phyloP scores from a whole-genome alignment of 2,329 filamentous ascomycete genomes.

The Exophiala dermatitidis region DNA sequence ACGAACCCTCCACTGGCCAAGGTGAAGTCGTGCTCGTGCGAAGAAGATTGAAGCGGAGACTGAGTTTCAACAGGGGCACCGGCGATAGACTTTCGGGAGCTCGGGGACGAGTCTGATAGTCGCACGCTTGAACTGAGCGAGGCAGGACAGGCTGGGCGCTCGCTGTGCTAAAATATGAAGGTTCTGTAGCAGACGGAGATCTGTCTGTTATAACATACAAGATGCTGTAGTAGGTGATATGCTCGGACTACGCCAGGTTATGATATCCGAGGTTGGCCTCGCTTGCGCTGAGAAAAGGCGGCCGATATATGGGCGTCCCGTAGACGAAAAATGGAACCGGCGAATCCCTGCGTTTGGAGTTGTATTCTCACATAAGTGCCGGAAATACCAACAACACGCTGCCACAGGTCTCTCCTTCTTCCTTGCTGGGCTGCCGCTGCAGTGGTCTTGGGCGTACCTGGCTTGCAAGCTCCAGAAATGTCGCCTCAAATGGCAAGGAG shows the following conservation, averaged over 20 bases:
- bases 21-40: background rate
- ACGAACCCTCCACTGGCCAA: background rate
- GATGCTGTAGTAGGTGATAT: background rate
- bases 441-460: background rate
- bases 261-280: background rate
- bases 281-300: background rate
- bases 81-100: constrained; percentile 6
- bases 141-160: background rate
- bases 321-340: background rate
- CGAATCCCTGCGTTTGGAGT: background rate
- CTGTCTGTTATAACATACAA: background rate
- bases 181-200: background rate
- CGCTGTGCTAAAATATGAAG: background rate
- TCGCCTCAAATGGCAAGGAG: background rate
- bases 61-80: background rate
- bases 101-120: constrained; percentile 3
- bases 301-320: background rate
- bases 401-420: background rate
- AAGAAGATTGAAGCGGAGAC: constrained; percentile 2
- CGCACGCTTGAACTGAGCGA: background rate
- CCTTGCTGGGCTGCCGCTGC: too few species aligned
- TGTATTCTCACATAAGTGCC: background rate
- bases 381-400: background rate
- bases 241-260: background rate
- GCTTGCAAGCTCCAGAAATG: background rate